Conservation (phyloP, 371 early-diverging fungal species). For the Globomyces sp. region DNA sequence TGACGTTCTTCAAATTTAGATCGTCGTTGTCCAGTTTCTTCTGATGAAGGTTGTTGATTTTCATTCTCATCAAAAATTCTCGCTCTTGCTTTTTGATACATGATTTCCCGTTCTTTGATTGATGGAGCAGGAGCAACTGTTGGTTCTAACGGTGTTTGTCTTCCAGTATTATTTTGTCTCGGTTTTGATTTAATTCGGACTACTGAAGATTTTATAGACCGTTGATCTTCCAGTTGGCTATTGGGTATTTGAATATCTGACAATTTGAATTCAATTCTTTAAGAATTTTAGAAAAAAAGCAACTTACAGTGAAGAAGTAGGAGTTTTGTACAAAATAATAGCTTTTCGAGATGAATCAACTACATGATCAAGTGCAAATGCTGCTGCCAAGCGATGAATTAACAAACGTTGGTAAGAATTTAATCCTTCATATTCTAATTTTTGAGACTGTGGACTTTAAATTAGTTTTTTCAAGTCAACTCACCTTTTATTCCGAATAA, state of each 20-base stretch:
- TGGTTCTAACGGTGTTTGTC: not conserved
- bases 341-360: slow-evolving; percentile 59
- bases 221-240: too few species aligned
- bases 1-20: not conserved
- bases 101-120: slow-evolving; percentile 69
- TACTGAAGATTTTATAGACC: too few species aligned
- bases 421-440: slow-evolving; percentile 62
- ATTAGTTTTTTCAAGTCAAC: slow-evolving; percentile 30
- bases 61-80: slow-evolving; percentile 65
- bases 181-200: too few species aligned
- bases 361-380: slow-evolving; percentile 66
- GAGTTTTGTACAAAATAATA: slow-evolving; percentile 62
- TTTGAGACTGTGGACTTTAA: too few species aligned
- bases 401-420: slow-evolving; percentile 78
- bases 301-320: slow-evolving; percentile 61
- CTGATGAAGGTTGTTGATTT: not conserved
- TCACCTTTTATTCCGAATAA: not conserved
- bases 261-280: not conserved
- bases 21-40: not conserved
- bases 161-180: too few species aligned
- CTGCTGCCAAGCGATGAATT: slow-evolving; percentile 70
- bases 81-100: slow-evolving; percentile 74
- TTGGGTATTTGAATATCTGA: not conserved
- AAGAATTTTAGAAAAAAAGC: slow-evolving; percentile 26
- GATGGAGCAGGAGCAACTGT: slow-evolving; percentile 23